Evolutionary conservation across 306 rosid species (phyloP).

Genomic region (Rosa rugosa): DNA sequence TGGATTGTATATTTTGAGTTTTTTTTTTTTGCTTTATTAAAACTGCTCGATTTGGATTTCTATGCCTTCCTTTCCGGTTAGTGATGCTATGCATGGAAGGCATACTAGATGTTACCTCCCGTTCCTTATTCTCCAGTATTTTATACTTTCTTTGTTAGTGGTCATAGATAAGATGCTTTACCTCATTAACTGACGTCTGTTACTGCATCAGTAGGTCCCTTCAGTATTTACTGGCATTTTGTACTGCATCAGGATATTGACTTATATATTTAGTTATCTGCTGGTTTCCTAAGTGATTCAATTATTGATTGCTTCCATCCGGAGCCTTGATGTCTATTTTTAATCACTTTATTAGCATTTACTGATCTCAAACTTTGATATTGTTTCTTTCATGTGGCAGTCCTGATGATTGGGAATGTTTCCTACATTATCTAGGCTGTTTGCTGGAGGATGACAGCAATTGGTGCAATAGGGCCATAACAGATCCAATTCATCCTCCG

Average conservation of each 20-base stretch:
- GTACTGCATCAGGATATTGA: background rate
- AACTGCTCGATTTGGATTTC: background rate
- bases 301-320: background rate
- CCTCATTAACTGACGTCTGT: background rate
- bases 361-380: conserved; percentile 26
- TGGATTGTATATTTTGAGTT: background rate
- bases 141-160: background rate
- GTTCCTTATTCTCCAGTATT: background rate
- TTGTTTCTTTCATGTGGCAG: conserved; percentile 61
- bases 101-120: background rate
- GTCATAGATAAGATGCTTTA: background rate
- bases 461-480: conserved; percentile 53
- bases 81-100: background rate
- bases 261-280: background rate
- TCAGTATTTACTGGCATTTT: background rate
- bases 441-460: conserved; percentile 86
- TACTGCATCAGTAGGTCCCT: background rate
- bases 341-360: background rate
- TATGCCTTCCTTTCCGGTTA: background rate
- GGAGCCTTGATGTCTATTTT: background rate
- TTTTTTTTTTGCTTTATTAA: background rate
- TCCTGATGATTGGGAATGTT: conserved; percentile 97
- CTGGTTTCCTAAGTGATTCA: background rate
- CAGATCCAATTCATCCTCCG: conserved; percentile 61
- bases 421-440: conserved; percentile 91